Base-by-base conservation (phyloP, 441 rosid species). In the Erodium texanum region DNA sequence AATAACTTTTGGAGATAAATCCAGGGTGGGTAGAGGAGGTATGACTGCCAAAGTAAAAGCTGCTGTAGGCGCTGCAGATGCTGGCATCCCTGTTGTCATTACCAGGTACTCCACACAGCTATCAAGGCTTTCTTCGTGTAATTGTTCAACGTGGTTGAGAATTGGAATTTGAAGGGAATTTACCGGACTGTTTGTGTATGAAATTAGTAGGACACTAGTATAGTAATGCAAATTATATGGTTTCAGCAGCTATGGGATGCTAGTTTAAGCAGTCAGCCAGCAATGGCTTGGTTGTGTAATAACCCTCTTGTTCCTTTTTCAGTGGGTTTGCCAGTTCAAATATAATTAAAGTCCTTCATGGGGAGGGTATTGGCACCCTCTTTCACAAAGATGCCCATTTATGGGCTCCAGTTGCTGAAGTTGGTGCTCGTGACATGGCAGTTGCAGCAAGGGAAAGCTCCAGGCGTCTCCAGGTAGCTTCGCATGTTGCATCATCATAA, bases 21-120 rank as follows among this genome's bases (percentile, higher is more conserved):
- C 99, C 69, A 84, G 86, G 77, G 81, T 95, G 68, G 99, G 99
- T 78, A 85, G 98, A 85, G 99, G 99, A 6, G 99, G 99, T 67
- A 95, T 95, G 99, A 90, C 95, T 34, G 96, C 99, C 58, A 94
- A 94, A 82, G 99, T 94, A 69, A 90, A 86, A 81, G 98, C 99
- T 81, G 99, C 99, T 69, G 86, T 83, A 54, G 85, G 74, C 80
- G 99, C 98, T 61, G 93, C 99, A 65, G 64, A 82, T 73, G 96
- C 91, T 43, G 97, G 98, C 65, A 79, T 90, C 69, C 99, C 99
- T 76, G 99, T 95, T 69, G 80, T 92, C 75, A 92, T 95, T 64
- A 92, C 98, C 67, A 92, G 98, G 99, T 95, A 82, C 29, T 22
- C 23, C 52, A 7, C 27, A 56, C 11, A 22, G 23, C 62, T 7